Conservation (phyloP, 2,329 filamentous ascomycete species). For the Aureobasidium sp. region DNA sequence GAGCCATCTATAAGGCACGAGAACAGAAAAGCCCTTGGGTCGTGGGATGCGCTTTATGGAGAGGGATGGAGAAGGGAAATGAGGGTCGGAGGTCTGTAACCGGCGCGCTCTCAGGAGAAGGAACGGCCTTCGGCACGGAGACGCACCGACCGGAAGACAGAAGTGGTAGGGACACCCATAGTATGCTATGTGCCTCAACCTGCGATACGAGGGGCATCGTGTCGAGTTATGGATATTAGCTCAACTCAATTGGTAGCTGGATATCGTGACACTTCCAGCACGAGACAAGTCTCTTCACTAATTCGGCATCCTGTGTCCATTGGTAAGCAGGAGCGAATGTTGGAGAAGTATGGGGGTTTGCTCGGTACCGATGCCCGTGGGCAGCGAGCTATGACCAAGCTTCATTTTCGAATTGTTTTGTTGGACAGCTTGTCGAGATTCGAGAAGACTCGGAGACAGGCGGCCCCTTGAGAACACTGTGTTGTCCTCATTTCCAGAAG, state of each 20-base stretch:
- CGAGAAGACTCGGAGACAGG: slow-evolving; percentile 6
- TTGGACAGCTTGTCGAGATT: slow-evolving; percentile 7
- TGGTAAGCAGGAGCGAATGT: not conserved
- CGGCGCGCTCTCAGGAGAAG: slow-evolving; percentile 2
- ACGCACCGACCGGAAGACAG: not conserved
- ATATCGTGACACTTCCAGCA: too few species aligned
- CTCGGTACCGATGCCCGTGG: slow-evolving; percentile 1
- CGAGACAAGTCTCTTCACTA: too few species aligned
- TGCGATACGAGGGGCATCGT: not conserved
- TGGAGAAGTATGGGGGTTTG: not conserved
- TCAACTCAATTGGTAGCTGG: too few species aligned
- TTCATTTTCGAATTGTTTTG: slow-evolving; percentile 11
- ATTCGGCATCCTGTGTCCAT: not conserved
- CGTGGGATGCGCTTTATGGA: not conserved
- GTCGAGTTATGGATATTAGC: too few species aligned
- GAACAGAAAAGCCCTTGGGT: not conserved
- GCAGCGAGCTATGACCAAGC: slow-evolving; percentile 2
- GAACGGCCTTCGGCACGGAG: not conserved
- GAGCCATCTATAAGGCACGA: not conserved
- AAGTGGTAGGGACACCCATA: not conserved
- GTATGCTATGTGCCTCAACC: not conserved
- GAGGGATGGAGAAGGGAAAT: not conserved
- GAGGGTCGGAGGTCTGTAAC: not conserved
- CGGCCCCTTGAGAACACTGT: slow-evolving; percentile 10
- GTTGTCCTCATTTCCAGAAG: slow-evolving; percentile 6